Conservation (phyloP, 139 green algal species). For the Nannochloris sp. region DNA sequence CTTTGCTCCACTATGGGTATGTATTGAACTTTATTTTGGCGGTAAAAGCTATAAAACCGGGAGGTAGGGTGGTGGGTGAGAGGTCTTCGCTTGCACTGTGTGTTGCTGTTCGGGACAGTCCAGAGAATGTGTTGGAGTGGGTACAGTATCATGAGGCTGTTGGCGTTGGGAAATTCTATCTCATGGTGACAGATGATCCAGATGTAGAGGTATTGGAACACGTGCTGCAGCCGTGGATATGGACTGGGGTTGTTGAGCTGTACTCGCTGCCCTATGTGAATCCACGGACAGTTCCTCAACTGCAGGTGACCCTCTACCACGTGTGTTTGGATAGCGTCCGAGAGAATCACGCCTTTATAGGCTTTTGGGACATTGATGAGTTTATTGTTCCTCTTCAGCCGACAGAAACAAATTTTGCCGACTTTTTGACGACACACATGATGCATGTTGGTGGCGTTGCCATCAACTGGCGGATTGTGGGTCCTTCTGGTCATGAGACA, state of each 20-base stretch:
- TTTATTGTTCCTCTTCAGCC: conserved; percentile 9
- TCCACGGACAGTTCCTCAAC: conserved; percentile 7
- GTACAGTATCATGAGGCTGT: conserved; percentile 15
- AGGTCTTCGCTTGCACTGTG: conserved; percentile 9
- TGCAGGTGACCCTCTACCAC: conserved; percentile 20
- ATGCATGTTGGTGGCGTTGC: conserved; percentile 10
- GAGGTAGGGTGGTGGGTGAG: not conserved
- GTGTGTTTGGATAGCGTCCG: conserved; percentile 7
- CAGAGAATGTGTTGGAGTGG: conserved; percentile 13
- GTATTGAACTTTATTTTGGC: not conserved
- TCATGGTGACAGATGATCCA: conserved; percentile 16
- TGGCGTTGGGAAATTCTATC: conserved; percentile 13
- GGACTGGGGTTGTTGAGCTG: conserved; percentile 5
- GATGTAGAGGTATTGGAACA: not conserved
- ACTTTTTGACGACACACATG: not conserved
- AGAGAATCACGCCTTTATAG: conserved; percentile 9
- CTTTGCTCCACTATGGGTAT: not conserved
- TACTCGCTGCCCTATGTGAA: conserved; percentile 14
- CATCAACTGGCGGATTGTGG: conserved; percentile 14
- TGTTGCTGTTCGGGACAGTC: conserved; percentile 8
- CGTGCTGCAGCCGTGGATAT: not conserved
- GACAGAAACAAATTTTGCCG: not conserved
- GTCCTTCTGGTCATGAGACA: conserved; percentile 2
- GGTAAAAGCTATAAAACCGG: too few relatives aligned
- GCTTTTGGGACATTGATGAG: conserved; percentile 24